Evolutionary conservation across 139 green algal species (phyloP), one percentile per base, ranked within the genome.

Genomic region (Tetradesmus obliquus): DNA sequence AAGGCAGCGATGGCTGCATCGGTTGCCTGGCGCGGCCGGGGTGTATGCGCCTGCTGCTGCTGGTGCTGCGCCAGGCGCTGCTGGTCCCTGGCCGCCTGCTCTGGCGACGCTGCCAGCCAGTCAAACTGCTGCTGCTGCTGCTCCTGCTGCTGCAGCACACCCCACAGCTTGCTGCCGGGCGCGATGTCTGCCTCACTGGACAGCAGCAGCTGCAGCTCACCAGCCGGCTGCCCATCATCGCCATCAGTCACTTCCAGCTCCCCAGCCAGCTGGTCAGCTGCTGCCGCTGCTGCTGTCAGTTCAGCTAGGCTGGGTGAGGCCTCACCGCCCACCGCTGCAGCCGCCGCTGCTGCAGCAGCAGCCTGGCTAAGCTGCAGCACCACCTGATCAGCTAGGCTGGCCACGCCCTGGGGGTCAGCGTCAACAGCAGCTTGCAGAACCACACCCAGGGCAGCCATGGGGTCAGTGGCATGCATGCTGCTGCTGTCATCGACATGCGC

Each of bases 1-100:
- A 24, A 3, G 15, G 66, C 66, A n/a, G 66, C 66, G 5, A 76
- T 76, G 2, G 66, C 66, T 76, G 76, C 7, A 2, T 51, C n/a
- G 4, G n/a, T 53, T 82, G 76, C 76, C 76, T 17, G 24, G 1
- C 13, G 76, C 20, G 76, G 22, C 8, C 76, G 10, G 54, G 76
- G 76, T 6, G n/a, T 51, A n/a, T n/a, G 2, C 6, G 76, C 76
- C 6, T 82, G 76, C 24, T 58, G 53, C 81, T 86, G 81, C 81
- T 86, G 54, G 32, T 84, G 79, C n/a, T 84, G 79, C 54, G 45
- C 79, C 79, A 84, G 45, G 45, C 79, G 76, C 76, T 82, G 76
- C 76, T 55, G 3, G 7, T 82, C 24, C 76, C 22, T 82, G 76
- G 76, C 24, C 15, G 76, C n/a, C 24, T 51, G 24, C 76, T 51